Evolutionary conservation across 1,284 basidiomycete species (phyloP), one percentile per base, ranked within the genome.

Genomic region (Tilletia walkeri): DNA sequence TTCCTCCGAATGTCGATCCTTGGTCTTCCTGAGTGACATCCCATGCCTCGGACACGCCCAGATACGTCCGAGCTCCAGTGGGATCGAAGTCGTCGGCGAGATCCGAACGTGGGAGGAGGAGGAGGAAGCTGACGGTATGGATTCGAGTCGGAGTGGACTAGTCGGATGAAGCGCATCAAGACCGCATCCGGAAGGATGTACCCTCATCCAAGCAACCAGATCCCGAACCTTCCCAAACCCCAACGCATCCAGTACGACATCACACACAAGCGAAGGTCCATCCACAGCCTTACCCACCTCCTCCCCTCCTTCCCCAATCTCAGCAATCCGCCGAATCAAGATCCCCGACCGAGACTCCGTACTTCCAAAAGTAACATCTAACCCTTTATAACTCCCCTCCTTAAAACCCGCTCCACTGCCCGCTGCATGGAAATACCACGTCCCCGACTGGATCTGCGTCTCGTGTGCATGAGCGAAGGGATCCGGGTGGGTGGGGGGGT

Each of bases 341-440:
- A 63, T 63, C 4, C 59, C 59, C 30, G 59, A 63, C 36, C 59
- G 59, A 20, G 36, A 39, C 9, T 63, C 12, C 18, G 59, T 6
- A 20, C 14, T 39, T 14, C 59, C 59, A 39, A 63, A 63, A 4
- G 59, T 63, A 7, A 63, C 59, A 39, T 63, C 59, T 1, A 63
- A 38, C 30, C 59, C 59, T 36, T 63, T 63, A 16, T 63, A 63
- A 38, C 59, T 63, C 36, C 59, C 59, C 34, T 63, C 59, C 5
- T 63, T 63, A 36, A 63, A 63, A 6, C 59, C 59, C 30, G 30
- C 34, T 2, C 59, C 59, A 16, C 34, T n/a, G 3, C 59, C 59
- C 5, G 59, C 59, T n/a, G 59, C 59, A 39, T 63, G 59, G n/a
- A 63, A 63, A 6, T 39, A 63, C 59, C 59, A 63, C 30, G 59